A percentile compares a stretch with the other conserved stretches of the same genome.
These are phyloP conservation scores for Leucosporidium yakuticum DNA, from an alignment of 768 basidiomycete genomes.

Conservation along the genomic window DNA sequence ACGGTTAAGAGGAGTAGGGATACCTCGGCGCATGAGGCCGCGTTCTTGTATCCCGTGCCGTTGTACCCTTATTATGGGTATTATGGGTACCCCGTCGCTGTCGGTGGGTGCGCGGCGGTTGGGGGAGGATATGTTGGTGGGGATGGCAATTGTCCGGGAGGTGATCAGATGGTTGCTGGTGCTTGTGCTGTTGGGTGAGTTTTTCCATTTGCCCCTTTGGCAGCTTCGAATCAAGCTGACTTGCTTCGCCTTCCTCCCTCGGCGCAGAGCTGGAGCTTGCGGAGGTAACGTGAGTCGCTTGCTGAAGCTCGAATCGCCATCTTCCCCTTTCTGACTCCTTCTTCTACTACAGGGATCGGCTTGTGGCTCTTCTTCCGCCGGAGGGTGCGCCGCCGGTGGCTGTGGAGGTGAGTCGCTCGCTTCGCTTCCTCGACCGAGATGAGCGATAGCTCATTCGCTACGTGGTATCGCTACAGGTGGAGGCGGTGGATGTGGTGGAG, in stretches of 20 bases:
- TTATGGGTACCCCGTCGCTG: background rate
- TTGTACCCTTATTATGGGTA: background rate
- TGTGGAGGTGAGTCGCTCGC: background rate
- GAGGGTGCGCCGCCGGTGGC: background rate
- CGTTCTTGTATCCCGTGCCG: background rate
- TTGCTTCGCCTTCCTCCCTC: too few species aligned
- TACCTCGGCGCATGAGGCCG: background rate
- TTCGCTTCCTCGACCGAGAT: background rate
- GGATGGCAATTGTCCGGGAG: background rate
- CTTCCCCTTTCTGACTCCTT: too few species aligned
- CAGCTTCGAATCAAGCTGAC: background rate
- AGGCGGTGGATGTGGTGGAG: background rate
- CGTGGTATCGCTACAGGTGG: too few species aligned
- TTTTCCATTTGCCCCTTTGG: background rate
- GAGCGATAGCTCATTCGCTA: too few species aligned
- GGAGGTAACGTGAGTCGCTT: too few species aligned
- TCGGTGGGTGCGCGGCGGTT: background rate
- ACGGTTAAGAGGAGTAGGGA: background rate
- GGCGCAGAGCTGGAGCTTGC: too few species aligned
- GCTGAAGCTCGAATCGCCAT: too few species aligned
- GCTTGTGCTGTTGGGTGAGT: conserved; percentile 4
- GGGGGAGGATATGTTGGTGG: background rate
- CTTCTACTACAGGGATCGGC: too few species aligned
- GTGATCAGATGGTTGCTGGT: background rate
- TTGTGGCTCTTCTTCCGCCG: background rate